These are phyloP conservation scores for Globisporangium alternatum DNA, from an alignment of 352 stramenopile species.

Conservation along the genomic window DNA sequence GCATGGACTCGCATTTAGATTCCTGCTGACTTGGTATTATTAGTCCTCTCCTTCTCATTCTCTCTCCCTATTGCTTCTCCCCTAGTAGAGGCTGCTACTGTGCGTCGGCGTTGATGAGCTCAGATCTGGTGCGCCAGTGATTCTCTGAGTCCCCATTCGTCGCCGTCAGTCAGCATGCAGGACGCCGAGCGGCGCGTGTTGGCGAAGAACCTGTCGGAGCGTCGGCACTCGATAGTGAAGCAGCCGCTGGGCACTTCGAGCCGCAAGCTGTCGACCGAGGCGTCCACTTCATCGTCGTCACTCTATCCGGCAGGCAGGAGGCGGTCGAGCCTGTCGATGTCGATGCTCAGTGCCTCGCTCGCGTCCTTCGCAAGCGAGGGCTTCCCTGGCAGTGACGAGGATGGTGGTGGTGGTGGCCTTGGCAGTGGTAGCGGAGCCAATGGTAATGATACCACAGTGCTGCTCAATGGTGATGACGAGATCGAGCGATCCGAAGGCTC, in stretches of 20 bases:
- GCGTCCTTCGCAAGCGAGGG: conserved; percentile 5
- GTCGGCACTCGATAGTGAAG: background rate
- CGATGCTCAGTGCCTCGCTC: conserved; percentile 14
- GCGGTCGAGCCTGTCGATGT: background rate
- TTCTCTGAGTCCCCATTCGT: background rate
- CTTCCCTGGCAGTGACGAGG: background rate
- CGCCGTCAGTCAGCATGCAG: background rate
- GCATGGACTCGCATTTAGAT: no score
- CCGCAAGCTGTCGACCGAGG: background rate
- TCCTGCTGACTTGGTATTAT: no score
- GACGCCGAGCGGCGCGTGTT: conserved; percentile 2
- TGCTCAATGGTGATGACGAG: background rate
- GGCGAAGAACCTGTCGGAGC: background rate
- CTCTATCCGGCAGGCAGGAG: background rate
- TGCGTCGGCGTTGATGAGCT: no score
- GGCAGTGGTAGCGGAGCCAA: background rate
- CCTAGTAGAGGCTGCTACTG: background rate
- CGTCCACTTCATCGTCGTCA: background rate
- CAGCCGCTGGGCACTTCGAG: background rate
- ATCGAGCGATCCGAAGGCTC: conserved; percentile 2
- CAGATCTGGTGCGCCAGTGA: no score
- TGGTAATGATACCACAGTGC: background rate
- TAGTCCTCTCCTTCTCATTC: no score
- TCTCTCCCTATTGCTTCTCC: no score
- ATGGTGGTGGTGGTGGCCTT: background rate